Conservation (phyloP, 805 yeast species). For the Hanseniaspora lachancei region DNA sequence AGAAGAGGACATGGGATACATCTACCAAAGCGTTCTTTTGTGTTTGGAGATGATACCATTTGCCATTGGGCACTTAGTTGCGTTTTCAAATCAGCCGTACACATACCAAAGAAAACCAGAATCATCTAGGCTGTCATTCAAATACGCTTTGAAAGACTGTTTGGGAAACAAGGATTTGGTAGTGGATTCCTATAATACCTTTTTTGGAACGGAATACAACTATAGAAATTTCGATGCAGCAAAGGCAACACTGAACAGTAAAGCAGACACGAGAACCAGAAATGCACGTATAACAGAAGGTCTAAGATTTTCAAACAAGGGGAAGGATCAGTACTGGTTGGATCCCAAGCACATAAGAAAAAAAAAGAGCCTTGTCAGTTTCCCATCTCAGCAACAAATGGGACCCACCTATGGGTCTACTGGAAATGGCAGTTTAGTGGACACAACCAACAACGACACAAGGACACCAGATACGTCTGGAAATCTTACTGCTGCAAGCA, state of each 20-base stretch:
- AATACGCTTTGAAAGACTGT: slow-evolving; percentile 61
- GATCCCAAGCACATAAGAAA: not conserved
- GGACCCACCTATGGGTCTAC: not conserved
- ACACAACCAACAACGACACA: not conserved
- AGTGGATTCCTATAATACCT: slow-evolving; percentile 61
- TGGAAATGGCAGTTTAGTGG: not conserved
- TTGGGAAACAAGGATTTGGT: slow-evolving; percentile 64
- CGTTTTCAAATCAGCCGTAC: slow-evolving; percentile 70
- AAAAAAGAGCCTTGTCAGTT: not conserved
- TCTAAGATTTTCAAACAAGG: slow-evolving; percentile 63
- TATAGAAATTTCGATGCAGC: slow-evolving; percentile 74
- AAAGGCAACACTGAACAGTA: slow-evolving; percentile 48
- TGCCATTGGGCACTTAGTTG: slow-evolving; percentile 76
- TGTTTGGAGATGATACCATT: slow-evolving; percentile 77
- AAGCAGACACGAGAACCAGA: slow-evolving; percentile 50
- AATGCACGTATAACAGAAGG: slow-evolving; percentile 71
- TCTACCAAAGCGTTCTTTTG: slow-evolving; percentile 64
- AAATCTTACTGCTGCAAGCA: not conserved
- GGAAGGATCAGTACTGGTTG: slow-evolving; percentile 75
- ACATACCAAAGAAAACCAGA: slow-evolving; percentile 48
- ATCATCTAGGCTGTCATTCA: slow-evolving; percentile 49
- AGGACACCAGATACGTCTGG: not conserved
- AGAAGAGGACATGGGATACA: slow-evolving; percentile 34
- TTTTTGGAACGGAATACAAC: slow-evolving; percentile 61
- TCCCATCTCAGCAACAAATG: not conserved